Evolutionary conservation across 371 early-diverging fungal species (phyloP), one percentile per base, ranked within the genome.

Genomic region (Blakeslea trispora): DNA sequence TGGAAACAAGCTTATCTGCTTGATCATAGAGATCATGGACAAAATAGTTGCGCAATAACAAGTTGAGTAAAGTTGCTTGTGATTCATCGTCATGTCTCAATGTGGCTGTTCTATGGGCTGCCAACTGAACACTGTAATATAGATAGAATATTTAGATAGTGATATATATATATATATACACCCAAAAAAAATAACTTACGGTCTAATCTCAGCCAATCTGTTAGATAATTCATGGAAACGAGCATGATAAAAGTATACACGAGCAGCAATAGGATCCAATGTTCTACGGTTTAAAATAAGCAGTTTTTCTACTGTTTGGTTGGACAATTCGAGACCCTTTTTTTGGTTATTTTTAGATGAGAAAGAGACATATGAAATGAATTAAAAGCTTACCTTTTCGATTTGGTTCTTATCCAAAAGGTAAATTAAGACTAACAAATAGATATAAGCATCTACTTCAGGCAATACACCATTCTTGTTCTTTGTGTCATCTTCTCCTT

Each of bases 1-100:
- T 97, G 35, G 92, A 88, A 0, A 94, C 90, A 50, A 98, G 85
- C 66, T 95, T 91, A 69, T 96, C 96, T 1, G 99, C 99, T 74
- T 97, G 97, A 43, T 97, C 98, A 57, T 91, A 92, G 23, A 94
- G 81, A 71, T 96, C 95, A 80, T 89, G 87, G 59, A 88, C 82
- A 63, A 98, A 86, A 69, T 94, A 95, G 74, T 91, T 92, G 66
- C 95, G 85, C 58, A 97, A 74, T 24, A 96, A 68, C 41, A 95
- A 69, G 62, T 97, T 98, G 56, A 97, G 70, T 45, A 97, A 61
- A 15, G 94, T 95, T 15, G 96, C 97, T 57, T 84, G 84, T 40
- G 75, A 68, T 57, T 97, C 97, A 60, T 88, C 89, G 72, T 96
- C 96, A 47, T 87, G 88, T 50, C 92, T 81, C 47, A 97, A 79